Conservation (phyloP, 1,139 yeast species). For the Pneumocystis carinii region DNA sequence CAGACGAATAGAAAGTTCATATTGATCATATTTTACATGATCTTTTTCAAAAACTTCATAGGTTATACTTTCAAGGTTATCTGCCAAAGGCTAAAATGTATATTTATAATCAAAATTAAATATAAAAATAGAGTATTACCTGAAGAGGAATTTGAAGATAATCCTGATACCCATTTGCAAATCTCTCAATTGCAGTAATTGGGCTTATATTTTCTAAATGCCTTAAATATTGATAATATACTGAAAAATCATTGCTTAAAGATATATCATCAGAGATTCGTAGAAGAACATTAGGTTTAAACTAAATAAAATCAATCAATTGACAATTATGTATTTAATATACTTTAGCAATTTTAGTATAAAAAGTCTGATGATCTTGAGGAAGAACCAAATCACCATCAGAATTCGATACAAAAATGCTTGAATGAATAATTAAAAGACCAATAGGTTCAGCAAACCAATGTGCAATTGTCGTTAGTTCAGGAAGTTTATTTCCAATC, state of each 20-base stretch:
- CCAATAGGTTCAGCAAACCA: constrained; percentile 56
- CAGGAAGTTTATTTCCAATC: constrained; percentile 35
- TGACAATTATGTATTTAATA: not conserved
- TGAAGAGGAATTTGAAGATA: constrained; percentile 43
- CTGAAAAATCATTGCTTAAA: constrained; percentile 29
- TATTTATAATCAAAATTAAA: not conserved
- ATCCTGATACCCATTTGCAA: constrained; percentile 28
- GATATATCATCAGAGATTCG: constrained; percentile 20
- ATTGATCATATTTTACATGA: constrained; percentile 46
- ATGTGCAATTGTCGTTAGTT: constrained; percentile 34
- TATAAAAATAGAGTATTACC: not conserved
- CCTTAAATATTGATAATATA: constrained; percentile 39
- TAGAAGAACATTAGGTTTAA: constrained; percentile 22
- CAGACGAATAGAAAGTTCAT: constrained; percentile 46
- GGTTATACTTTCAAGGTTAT: constrained; percentile 41
- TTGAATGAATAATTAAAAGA: constrained; percentile 38
- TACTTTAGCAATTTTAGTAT: constrained; percentile 1
- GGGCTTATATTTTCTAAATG: constrained; percentile 30
- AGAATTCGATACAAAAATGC: constrained; percentile 40
- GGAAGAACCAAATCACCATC: constrained; percentile 48
- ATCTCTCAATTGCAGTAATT: constrained; percentile 23
- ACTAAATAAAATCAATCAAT: constrained; percentile 10
- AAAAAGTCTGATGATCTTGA: constrained; percentile 36
- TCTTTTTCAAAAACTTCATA: constrained; percentile 63
- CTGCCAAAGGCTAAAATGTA: constrained; percentile 38